Percentiles rank a stretch among this genome's conserved stretches.
These are phyloP conservation scores for Gastrolobium bilobum DNA, from an alignment of 306 rosid species.

Conservation along the genomic window DNA sequence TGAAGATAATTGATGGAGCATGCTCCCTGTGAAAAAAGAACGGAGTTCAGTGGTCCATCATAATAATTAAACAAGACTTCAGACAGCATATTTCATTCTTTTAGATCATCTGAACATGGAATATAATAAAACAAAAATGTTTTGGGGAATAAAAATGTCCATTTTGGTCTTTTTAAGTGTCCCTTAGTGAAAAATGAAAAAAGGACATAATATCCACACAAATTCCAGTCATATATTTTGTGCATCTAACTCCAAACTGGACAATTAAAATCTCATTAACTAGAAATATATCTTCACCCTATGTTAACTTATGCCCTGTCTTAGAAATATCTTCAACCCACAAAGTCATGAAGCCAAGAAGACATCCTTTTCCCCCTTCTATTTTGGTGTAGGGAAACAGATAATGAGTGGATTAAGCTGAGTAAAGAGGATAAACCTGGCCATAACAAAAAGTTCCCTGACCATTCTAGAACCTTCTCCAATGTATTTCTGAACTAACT, in stretches of 20 bases:
- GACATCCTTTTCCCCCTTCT: background rate
- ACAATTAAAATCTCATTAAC: constrained; percentile 19
- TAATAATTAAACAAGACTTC: constrained; percentile 25
- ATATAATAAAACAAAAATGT: background rate
- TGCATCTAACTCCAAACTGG: constrained; percentile 17
- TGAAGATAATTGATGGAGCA: constrained; percentile 98
- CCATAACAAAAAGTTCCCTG: constrained; percentile 98
- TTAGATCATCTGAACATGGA: background rate
- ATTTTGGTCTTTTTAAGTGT: constrained; percentile 9
- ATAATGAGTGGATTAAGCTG: constrained; percentile 23
- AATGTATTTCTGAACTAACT: constrained; percentile 95
- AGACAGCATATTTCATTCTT: background rate
- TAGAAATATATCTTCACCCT: background rate
- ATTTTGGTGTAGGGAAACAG: background rate
- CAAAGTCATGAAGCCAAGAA: constrained; percentile 6
- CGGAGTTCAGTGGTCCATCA: too few relatives aligned
- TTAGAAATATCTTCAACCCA: constrained; percentile 18
- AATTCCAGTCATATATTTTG: constrained; percentile 12
- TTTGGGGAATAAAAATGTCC: background rate
- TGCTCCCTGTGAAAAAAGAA: constrained; percentile 76
- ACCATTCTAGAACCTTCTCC: constrained; percentile 99
- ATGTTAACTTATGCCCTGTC: background rate
- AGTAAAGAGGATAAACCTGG: constrained; percentile 75
- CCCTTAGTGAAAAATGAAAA: background rate
- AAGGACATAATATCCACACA: background rate